Evolutionary conservation across 176 grass and related monocot genomes (phyloP).

Genomic region (Carex pumila): DNA sequence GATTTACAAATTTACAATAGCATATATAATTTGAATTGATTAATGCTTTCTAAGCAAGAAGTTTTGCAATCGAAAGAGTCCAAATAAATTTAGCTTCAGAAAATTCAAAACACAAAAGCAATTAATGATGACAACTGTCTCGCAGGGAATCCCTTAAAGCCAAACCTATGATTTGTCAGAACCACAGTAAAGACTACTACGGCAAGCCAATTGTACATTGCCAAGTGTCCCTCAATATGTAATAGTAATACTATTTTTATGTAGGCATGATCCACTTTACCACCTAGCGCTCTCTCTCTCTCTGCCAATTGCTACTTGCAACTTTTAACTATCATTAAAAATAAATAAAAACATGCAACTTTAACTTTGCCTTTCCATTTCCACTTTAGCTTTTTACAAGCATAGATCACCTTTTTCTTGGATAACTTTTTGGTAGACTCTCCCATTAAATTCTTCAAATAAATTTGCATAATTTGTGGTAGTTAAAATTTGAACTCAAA

Average conservation of each 20-base stretch:
- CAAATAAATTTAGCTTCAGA: not conserved
- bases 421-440: not conserved
- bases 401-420: not conserved
- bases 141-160: not conserved
- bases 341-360: not conserved
- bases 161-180: not conserved
- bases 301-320: not conserved
- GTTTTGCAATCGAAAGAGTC: not conserved
- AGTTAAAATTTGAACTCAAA: no score
- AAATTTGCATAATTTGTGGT: no score
- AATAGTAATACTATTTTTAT: not conserved
- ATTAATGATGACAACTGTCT: not conserved
- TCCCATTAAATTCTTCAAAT: not conserved
- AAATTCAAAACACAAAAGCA: not conserved
- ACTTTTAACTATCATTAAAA: not conserved
- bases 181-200: not conserved
- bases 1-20: no score
- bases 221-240: not conserved
- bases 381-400: not conserved
- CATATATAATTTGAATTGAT: not conserved
- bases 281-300: no score
- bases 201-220: not conserved
- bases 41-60: not conserved
- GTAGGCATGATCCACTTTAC: no score
- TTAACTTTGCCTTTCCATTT: slow-evolving; percentile 17